Evolutionary conservation across 2,329 filamentous ascomycete species (phyloP).

Genomic region (Ascochyta clinopodiicola): DNA sequence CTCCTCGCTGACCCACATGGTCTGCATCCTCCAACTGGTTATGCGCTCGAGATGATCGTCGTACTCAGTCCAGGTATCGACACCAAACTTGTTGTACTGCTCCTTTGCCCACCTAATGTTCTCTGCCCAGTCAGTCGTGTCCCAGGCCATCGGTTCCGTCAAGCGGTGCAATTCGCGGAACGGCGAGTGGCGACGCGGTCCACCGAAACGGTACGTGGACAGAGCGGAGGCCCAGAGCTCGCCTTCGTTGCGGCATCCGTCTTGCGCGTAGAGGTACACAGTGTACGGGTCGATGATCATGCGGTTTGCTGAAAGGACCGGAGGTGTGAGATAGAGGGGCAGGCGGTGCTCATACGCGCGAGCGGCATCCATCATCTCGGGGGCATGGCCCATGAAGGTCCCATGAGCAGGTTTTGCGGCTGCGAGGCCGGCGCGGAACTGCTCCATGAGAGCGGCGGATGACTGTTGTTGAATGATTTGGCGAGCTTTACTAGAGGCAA

Average conservation of each 20-base stretch:
- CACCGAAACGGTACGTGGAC: conserved; percentile 21
- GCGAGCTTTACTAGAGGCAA: conserved; percentile 21
- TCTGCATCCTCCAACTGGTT: conserved; percentile 22
- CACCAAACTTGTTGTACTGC: conserved; percentile 29
- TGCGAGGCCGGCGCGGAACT: not conserved
- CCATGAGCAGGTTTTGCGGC: not conserved
- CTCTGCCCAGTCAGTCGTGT: conserved; percentile 34
- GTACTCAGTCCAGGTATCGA: conserved; percentile 38
- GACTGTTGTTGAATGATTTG: conserved; percentile 16
- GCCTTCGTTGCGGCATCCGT: conserved; percentile 6
- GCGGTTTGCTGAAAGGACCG: conserved; percentile 24
- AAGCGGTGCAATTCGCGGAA: conserved; percentile 25
- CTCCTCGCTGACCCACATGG: conserved; percentile 37
- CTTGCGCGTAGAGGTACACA: conserved; percentile 10
- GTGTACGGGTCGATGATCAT: conserved; percentile 25
- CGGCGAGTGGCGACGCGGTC: conserved; percentile 23
- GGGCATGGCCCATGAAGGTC: not conserved
- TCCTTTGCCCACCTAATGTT: conserved; percentile 38
- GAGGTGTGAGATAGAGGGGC: conserved; percentile 23
- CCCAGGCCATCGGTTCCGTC: conserved; percentile 6
- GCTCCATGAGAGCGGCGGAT: conserved; percentile 1
- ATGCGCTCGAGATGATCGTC: conserved; percentile 34
- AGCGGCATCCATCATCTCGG: conserved; percentile 16
- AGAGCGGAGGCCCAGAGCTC: not conserved
- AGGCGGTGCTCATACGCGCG: conserved; percentile 7